These are phyloP conservation scores for Coemansia sp. DNA, from an alignment of 192 early-diverging fungal species.

Conservation along the genomic window DNA sequence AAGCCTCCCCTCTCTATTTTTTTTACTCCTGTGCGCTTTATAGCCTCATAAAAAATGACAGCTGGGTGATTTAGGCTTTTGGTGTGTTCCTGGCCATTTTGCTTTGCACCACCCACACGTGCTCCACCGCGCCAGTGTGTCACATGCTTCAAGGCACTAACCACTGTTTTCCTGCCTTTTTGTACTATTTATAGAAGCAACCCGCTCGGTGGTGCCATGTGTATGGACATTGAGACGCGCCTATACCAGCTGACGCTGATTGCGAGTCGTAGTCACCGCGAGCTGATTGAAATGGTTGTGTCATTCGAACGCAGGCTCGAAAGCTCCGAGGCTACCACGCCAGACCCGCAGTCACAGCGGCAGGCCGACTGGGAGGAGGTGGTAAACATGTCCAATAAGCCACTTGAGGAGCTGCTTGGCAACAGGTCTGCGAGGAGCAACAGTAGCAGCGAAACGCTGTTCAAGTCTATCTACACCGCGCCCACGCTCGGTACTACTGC, in stretches of 20 bases:
- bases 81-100: neutral
- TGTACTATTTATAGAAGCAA: slow-evolving; percentile 39
- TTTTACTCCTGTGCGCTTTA: neutral
- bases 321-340: slow-evolving; percentile 5
- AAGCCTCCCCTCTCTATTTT: slow-evolving; percentile 5
- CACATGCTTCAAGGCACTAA: slow-evolving; percentile 6
- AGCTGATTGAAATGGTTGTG: slow-evolving; percentile 34
- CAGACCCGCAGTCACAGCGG: slow-evolving; percentile 2
- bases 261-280: slow-evolving; percentile 24
- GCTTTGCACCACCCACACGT: slow-evolving; percentile 7
- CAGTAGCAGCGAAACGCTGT: slow-evolving; percentile 20
- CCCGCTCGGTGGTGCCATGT: slow-evolving; percentile 49
- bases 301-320: slow-evolving; percentile 36
- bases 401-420: slow-evolving; percentile 17
- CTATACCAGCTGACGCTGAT: slow-evolving; percentile 46
- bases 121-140: slow-evolving; percentile 3
- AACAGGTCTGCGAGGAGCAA: slow-evolving; percentile 10
- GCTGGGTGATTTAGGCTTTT: slow-evolving; percentile 8
- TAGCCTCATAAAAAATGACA: neutral
- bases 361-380: slow-evolving; percentile 55
- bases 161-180: neutral
- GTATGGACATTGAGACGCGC: slow-evolving; percentile 33
- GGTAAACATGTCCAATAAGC: slow-evolving; percentile 41
- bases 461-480: slow-evolving; percentile 19
- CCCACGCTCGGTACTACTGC: slow-evolving; percentile 20